phyloP scores from a whole-genome alignment of 202 grass and related monocot genomes.

The Dendrocalamus latiflorus region DNA sequence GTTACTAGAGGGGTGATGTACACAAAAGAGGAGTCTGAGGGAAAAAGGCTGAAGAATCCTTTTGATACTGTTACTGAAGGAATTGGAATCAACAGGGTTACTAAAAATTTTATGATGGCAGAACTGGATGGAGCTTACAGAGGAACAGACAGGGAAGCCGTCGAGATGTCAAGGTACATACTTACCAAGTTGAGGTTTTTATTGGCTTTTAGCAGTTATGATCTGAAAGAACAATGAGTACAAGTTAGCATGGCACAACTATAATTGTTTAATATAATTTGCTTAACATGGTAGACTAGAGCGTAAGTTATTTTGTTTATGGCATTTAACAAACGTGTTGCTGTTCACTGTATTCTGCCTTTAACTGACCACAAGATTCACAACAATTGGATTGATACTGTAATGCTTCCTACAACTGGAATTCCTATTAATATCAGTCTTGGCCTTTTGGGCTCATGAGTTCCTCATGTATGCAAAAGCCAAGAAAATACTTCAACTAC shows the following conservation, averaged over 20 bases:
- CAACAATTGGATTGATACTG: not conserved
- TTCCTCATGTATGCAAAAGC: not conserved
- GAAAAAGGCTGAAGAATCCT: constrained; percentile 87
- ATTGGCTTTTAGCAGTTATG: not conserved
- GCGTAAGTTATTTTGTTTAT: not conserved
- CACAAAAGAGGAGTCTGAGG: constrained; percentile 94
- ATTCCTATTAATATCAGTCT: not conserved
- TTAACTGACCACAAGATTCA: not conserved
- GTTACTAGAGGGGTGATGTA: constrained; percentile 94
- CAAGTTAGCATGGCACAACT: not conserved
- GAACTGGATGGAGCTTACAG: constrained; percentile 83
- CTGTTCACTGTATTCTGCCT: not conserved
- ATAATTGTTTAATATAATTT: constrained; percentile 1
- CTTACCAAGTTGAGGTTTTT: not conserved
- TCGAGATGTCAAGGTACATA: constrained; percentile 88
- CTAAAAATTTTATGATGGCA: constrained; percentile 87
- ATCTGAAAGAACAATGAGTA: not conserved
- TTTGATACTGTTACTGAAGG: constrained; percentile 99
- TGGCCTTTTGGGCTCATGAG: not conserved
- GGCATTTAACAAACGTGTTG: not conserved
- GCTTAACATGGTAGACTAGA: not conserved
- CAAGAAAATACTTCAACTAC: not conserved
- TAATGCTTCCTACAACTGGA: constrained; percentile 1
- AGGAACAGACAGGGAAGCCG: constrained; percentile 85
- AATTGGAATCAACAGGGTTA: constrained; percentile 96